These are phyloP conservation scores for Bocquillonia castaneifolia DNA, from an alignment of 441 rosid species.

Conservation along the genomic window DNA sequence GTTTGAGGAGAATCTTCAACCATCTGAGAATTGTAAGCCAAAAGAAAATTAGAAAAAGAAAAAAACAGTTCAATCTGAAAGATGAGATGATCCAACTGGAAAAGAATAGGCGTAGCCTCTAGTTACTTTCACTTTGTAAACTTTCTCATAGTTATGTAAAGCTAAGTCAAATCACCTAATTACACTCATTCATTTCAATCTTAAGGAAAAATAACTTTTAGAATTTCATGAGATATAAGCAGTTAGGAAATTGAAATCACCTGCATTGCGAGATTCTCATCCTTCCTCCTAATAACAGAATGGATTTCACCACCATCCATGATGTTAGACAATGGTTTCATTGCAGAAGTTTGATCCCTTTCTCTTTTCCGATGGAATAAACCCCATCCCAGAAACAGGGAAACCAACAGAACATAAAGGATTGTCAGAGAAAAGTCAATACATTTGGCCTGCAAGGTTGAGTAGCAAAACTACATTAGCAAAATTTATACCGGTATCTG, in stretches of 20 bases:
- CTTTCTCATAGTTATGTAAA: conserved; percentile 2
- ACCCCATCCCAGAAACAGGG: conserved; percentile 81
- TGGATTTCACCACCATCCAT: conserved; percentile 39
- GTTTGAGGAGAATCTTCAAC: conserved; percentile 65
- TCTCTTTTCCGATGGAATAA: conserved; percentile 52
- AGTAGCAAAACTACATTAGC: conserved; percentile 30
- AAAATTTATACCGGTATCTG: conserved; percentile 14
- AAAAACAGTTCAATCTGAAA: neutral
- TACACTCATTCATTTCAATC: neutral
- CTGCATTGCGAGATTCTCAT: conserved; percentile 64
- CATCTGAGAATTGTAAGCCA: conserved; percentile 40
- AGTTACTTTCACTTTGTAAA: neutral
- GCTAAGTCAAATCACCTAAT: conserved; percentile 7
- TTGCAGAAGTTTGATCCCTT: conserved; percentile 43
- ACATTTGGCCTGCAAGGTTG: conserved; percentile 71
- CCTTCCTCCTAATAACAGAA: conserved; percentile 47
- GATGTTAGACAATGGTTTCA: conserved; percentile 40
- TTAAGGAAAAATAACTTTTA: neutral
- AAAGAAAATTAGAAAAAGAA: neutral
- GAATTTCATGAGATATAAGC: neutral
- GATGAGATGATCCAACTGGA: neutral
- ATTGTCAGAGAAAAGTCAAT: conserved; percentile 68
- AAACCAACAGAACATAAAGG: conserved; percentile 63
- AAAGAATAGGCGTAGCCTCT: neutral
- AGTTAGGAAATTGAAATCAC: conserved; percentile 30